A percentile compares a stretch with the other conserved stretches of the same genome.
Conservation (phyloP, 2,329 filamentous ascomycete genomes). For the Pestalotiopsis sp. region DNA sequence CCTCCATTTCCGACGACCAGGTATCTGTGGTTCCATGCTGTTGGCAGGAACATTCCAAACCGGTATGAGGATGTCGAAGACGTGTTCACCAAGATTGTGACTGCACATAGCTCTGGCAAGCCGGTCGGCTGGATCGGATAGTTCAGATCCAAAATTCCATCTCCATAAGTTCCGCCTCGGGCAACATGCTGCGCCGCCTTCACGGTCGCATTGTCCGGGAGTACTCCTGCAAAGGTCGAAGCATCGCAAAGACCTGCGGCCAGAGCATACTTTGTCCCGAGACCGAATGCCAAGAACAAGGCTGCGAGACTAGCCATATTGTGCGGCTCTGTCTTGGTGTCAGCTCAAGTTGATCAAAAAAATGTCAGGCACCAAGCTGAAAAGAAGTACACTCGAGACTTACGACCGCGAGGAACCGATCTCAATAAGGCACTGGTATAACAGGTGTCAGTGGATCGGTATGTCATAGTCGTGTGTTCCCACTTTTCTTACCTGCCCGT, state of each 20-base stretch:
- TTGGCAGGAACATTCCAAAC: conserved; percentile 35
- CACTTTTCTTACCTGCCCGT: conserved; percentile 2
- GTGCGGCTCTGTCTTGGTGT: background rate
- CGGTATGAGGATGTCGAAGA: conserved; percentile 30
- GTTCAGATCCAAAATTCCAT: conserved; percentile 9
- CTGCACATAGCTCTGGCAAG: conserved; percentile 35
- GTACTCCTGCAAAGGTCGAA: background rate
- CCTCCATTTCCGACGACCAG: conserved; percentile 35
- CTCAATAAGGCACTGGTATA: background rate
- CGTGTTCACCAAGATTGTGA: conserved; percentile 30
- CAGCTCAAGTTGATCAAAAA: background rate
- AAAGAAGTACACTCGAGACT: background rate
- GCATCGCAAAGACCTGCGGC: background rate
- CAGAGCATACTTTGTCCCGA: background rate
- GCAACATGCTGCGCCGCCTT: background rate
- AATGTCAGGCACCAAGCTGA: background rate
- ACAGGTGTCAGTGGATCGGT: background rate
- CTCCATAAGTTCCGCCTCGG: conserved; percentile 9
- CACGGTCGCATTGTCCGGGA: conserved; percentile 9
- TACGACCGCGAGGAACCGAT: background rate
- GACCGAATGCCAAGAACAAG: background rate
- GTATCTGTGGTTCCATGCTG: conserved; percentile 33
- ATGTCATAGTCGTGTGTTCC: background rate
- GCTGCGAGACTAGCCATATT: background rate
- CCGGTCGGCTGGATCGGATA: conserved; percentile 29